A percentile compares a stretch with the other conserved stretches of the same genome.
Conservation (phyloP, 75 land plant species). For the Picea glauca region DNA sequence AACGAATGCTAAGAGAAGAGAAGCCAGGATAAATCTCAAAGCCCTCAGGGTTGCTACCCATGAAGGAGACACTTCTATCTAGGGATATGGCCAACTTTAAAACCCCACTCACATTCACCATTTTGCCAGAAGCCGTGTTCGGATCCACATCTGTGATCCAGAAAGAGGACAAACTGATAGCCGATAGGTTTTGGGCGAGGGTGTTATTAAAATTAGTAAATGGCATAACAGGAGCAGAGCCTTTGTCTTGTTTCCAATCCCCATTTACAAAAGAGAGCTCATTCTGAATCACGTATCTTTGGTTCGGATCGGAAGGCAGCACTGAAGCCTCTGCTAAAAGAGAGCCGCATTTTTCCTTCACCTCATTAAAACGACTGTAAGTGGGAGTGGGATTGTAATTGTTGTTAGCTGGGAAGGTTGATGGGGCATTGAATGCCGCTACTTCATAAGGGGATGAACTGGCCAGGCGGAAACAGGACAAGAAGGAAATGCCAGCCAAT, state of each 20-base stretch:
- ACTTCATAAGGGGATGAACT: too few species aligned
- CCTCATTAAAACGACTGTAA: constrained; percentile 34
- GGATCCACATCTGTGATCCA: constrained; percentile 26
- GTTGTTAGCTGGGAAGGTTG: too few species aligned
- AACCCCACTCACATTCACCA: constrained; percentile 33
- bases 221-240: constrained; percentile 41
- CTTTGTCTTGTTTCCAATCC: constrained; percentile 36
- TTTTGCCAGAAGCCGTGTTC: constrained; percentile 12
- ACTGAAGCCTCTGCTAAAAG: constrained; percentile 26
- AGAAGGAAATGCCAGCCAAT: too few species aligned
- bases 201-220: constrained; percentile 10
- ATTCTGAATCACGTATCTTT: constrained; percentile 8
- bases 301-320: constrained; percentile 13
- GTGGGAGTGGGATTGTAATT: constrained; percentile 1
- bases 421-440: too few species aligned
- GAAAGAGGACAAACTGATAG: constrained; percentile 36
- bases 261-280: constrained; percentile 29
- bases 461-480: too few species aligned
- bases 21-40: constrained; percentile 36
- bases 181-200: not conserved
- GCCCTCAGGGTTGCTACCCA: constrained; percentile 9
- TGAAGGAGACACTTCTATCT: constrained; percentile 8
- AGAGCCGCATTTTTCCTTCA: constrained; percentile 23
- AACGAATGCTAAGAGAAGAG: constrained; percentile 24
- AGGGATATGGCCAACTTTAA: constrained; percentile 27